Evolutionary conservation across 495 filamentous ascomycete genomes (phyloP).

Genomic region (Pyrenula massariospora): DNA sequence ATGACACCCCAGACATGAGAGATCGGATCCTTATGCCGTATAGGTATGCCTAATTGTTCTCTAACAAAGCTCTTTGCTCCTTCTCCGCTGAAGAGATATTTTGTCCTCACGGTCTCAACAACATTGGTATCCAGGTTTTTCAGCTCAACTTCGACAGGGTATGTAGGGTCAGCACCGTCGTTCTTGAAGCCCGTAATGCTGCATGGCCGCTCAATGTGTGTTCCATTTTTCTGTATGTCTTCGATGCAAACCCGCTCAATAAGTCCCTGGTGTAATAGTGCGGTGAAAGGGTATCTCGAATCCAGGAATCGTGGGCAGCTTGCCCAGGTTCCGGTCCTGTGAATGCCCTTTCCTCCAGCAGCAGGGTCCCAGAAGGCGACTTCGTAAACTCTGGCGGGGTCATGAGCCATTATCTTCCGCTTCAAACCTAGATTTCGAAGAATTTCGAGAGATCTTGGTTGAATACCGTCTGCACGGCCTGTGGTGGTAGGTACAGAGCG

Average conservation of each 20-base stretch:
- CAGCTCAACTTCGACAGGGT: slow-evolving; percentile 57
- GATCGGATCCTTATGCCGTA: slow-evolving; percentile 53
- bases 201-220: slow-evolving; percentile 48
- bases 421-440: slow-evolving; percentile 55
- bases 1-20: slow-evolving; percentile 70
- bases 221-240: slow-evolving; percentile 49
- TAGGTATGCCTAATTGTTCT: slow-evolving; percentile 44
- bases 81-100: slow-evolving; percentile 56
- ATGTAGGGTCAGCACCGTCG: slow-evolving; percentile 38
- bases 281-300: slow-evolving; percentile 55
- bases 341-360: slow-evolving; percentile 37
- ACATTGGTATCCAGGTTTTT: slow-evolving; percentile 63
- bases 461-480: slow-evolving; percentile 67
- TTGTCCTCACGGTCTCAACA: slow-evolving; percentile 50
- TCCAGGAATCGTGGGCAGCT: slow-evolving; percentile 55
- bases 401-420: slow-evolving; percentile 49
- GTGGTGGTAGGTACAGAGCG: slow-evolving; percentile 49
- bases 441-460: slow-evolving; percentile 59
- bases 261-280: slow-evolving; percentile 52
- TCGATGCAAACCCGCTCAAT: slow-evolving; percentile 55
- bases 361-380: slow-evolving; percentile 56
- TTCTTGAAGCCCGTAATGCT: slow-evolving; percentile 49
- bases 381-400: slow-evolving; percentile 55
- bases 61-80: slow-evolving; percentile 53
- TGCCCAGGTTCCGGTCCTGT: slow-evolving; percentile 49